phyloP scores from a whole-genome alignment of 305 asterid genomes.

The Ilex paraguariensis region DNA sequence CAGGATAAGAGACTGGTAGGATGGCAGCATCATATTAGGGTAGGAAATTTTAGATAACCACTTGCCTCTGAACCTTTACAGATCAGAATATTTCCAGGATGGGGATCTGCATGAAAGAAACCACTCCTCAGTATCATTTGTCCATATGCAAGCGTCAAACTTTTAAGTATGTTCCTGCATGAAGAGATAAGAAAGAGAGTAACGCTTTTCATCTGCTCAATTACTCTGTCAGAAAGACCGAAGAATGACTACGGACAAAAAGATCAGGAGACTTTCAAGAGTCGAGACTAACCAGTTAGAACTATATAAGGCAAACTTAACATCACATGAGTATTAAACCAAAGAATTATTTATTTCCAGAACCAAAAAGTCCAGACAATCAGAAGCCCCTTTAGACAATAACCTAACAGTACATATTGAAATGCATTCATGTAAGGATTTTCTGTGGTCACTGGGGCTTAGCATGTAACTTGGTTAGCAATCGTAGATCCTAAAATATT shows the following conservation, averaged over 20 bases:
- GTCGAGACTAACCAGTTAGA: too few species aligned
- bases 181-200: conserved; percentile 14
- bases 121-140: conserved; percentile 97
- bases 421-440: too few species aligned
- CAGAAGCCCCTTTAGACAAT: too few species aligned
- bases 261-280: neutral
- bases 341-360: too few species aligned
- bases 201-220: conserved; percentile 9
- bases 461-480: too few species aligned
- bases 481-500: too few species aligned
- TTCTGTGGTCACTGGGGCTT: too few species aligned
- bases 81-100: conserved; percentile 96
- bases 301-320: too few species aligned
- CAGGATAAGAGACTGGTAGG: conserved; percentile 8
- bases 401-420: too few species aligned
- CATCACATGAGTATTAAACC: too few species aligned
- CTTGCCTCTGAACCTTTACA: conserved; percentile 93
- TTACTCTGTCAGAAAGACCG: conserved; percentile 5
- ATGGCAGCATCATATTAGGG: neutral
- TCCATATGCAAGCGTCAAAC: conserved; percentile 91
- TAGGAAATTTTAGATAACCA: conserved; percentile 4
- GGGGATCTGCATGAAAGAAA: conserved; percentile 99
- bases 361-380: too few species aligned
- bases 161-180: conserved; percentile 86
- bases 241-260: conserved; percentile 1